A percentile compares a stretch with the other conserved stretches of the same genome.
Conservation (phyloP, 2,329 filamentous ascomycete species). For the Phialophora verrucosa region DNA sequence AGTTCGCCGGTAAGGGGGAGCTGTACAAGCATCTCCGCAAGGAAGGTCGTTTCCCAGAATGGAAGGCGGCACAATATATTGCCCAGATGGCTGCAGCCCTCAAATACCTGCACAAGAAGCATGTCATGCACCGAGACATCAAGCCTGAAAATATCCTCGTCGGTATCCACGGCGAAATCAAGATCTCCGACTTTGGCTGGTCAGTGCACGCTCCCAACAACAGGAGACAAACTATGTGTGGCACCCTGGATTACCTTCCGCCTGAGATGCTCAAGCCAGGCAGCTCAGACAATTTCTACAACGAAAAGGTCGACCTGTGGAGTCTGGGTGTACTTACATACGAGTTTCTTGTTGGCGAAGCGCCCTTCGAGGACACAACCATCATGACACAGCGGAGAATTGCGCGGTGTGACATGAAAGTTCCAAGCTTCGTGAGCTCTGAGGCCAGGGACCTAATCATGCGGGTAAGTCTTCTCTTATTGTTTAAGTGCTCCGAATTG, state of each 20-base stretch:
- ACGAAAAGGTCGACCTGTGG: constrained; percentile 96
- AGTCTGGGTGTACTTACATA: constrained; percentile 93
- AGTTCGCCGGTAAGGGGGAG: constrained; percentile 85
- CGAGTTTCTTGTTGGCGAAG: constrained; percentile 94
- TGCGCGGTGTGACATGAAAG: constrained; percentile 84
- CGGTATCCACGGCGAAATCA: constrained; percentile 96
- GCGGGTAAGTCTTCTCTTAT: constrained; percentile 63
- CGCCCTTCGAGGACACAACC: constrained; percentile 93
- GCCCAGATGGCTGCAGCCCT: constrained; percentile 90
- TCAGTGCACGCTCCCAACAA: constrained; percentile 97
- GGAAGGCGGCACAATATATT: constrained; percentile 84
- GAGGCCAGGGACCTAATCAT: constrained; percentile 94
- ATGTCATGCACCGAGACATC: constrained; percentile 96
- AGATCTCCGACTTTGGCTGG: constrained; percentile 98
- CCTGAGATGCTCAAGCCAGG: constrained; percentile 95
- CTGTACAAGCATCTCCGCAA: constrained; percentile 84
- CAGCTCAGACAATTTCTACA: constrained; percentile 83
- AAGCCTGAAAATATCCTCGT: constrained; percentile 98
- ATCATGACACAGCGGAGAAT: constrained; percentile 94
- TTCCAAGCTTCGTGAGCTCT: constrained; percentile 85
- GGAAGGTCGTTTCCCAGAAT: constrained; percentile 80
- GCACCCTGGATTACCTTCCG: constrained; percentile 94
- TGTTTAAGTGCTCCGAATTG: background rate
- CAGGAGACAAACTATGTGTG: constrained; percentile 91
- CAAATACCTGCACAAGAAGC: constrained; percentile 91